Conservation (phyloP, 108 stramenopile species). For the Discostella stelligeroides region DNA sequence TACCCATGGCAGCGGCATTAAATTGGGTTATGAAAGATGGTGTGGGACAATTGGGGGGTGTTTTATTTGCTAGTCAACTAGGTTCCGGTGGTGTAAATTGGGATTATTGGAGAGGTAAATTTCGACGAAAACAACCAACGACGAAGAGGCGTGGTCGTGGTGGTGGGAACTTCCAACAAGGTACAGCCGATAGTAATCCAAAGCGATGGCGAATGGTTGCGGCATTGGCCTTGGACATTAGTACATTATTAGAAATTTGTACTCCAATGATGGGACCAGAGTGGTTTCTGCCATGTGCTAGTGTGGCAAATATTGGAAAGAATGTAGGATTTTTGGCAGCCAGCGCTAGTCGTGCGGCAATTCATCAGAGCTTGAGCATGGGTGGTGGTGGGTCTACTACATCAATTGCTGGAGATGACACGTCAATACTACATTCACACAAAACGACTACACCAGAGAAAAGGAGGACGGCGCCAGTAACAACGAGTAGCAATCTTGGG, state of each 20-base stretch:
- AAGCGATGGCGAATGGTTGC: slow-evolving; percentile 92
- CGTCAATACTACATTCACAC: not conserved
- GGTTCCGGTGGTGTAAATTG: slow-evolving; percentile 55
- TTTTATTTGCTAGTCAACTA: slow-evolving; percentile 89
- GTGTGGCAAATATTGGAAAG: slow-evolving; percentile 95
- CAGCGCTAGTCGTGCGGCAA: slow-evolving; percentile 90
- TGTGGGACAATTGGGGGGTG: slow-evolving; percentile 92
- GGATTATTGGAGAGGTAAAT: slow-evolving; percentile 40
- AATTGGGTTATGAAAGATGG: slow-evolving; percentile 99
- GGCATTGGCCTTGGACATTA: slow-evolving; percentile 80
- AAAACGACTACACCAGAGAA: not conserved
- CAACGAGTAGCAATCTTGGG: slow-evolving; percentile 77
- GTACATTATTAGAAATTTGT: slow-evolving; percentile 86
- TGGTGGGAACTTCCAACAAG: slow-evolving; percentile 36
- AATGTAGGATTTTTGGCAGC: slow-evolving; percentile 95
- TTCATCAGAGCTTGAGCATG: slow-evolving; percentile 86
- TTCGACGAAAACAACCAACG: not conserved
- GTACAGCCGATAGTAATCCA: slow-evolving; percentile 85
- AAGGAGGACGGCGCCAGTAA: not conserved
- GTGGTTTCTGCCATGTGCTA: slow-evolving; percentile 85
- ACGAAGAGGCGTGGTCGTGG: not conserved
- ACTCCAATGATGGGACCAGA: slow-evolving; percentile 76
- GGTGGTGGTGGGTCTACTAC: slow-evolving; percentile 17
- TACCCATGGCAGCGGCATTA: slow-evolving; percentile 95
- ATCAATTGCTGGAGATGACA: not conserved